phyloP scores from a whole-genome alignment of 2,329 filamentous ascomycete species.

The Nannizziopsis barbatae region DNA sequence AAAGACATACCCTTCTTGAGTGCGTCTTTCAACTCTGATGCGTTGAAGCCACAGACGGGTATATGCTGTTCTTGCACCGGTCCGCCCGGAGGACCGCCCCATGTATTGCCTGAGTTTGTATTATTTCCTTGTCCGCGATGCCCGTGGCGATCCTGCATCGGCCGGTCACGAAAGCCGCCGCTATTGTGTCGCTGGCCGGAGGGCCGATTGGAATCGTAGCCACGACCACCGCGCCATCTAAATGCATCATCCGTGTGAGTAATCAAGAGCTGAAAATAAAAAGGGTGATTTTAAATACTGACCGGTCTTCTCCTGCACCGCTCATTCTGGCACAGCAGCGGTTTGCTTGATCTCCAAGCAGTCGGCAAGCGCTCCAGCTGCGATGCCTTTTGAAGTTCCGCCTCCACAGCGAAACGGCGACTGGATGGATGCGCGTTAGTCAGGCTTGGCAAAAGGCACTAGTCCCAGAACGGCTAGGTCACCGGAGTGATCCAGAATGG shows the following conservation, averaged over 20 bases:
- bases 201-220: constrained; percentile 28
- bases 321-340: constrained; percentile 25
- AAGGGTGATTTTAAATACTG: constrained; percentile 8
- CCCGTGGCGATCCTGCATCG: constrained; percentile 24
- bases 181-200: constrained; percentile 28
- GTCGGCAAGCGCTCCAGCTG: not conserved
- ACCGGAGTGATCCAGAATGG: constrained; percentile 1
- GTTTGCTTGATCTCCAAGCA: constrained; percentile 4
- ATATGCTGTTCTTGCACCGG: constrained; percentile 31
- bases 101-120: constrained; percentile 16
- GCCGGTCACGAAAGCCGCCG: constrained; percentile 19
- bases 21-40: constrained; percentile 31
- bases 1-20: constrained; percentile 31
- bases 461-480: constrained; percentile 6
- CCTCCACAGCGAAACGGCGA: not conserved
- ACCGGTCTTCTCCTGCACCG: constrained; percentile 30
- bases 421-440: not conserved
- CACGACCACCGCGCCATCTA: constrained; percentile 34
- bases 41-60: constrained; percentile 36
- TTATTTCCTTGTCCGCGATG: constrained; percentile 23
- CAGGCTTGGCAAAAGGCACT: constrained; percentile 6
- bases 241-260: constrained; percentile 6
- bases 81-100: constrained; percentile 18
- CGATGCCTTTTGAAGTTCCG: not conserved
- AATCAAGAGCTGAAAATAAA: not conserved